Base-by-base conservation (phyloP, 805 yeast species). In the Candida caryicola region DNA sequence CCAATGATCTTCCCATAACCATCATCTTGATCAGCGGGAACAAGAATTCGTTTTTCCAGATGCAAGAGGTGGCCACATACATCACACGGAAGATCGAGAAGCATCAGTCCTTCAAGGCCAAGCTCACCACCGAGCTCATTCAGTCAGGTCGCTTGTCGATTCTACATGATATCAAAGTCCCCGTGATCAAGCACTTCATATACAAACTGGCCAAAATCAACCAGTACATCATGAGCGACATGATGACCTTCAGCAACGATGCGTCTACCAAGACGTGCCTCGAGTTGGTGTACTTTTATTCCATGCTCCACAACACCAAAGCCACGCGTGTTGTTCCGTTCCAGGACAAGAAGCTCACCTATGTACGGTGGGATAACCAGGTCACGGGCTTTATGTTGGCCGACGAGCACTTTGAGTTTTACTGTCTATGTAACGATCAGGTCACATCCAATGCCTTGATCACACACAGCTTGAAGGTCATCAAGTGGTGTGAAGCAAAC, bases 41-140 rank as follows among this genome's bases (percentile, higher is more conserved):
- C 57, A 85, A 83, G 55, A 85, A 85, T 51, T 71, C 88, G 2
- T 91, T 91, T 52, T 87, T 76, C 55, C 82, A 81, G 39, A 74
- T 91, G 73, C 79, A 86, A 44, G 71, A 73, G 23, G 70, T 80
- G 2, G 77, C 85, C 0, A 65, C 71, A 23, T 65, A 67, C 21
- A 73, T 89, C 12, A 59, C 82, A 13, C 38, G 46, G 23, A 57
- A 51, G 33, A 46, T 67, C 8, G 45, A 49, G 14, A 54, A 50
- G 32, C 45, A 43, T 25, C 52, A 55, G 29, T 17, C 47, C 7
- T 51, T 63, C 29, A 43, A 47, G 9, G 37, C 41, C 15, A 50
- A 46, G 26, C 44, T 66, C 14, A 43, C 49, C 25, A 40, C 44
- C 8, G 71, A 66, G 33, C 42, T 63, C 16, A 23, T 49, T 4